phyloP scores from a whole-genome alignment of 2,329 filamentous ascomycete genomes.

The Spiromastix sp. region DNA sequence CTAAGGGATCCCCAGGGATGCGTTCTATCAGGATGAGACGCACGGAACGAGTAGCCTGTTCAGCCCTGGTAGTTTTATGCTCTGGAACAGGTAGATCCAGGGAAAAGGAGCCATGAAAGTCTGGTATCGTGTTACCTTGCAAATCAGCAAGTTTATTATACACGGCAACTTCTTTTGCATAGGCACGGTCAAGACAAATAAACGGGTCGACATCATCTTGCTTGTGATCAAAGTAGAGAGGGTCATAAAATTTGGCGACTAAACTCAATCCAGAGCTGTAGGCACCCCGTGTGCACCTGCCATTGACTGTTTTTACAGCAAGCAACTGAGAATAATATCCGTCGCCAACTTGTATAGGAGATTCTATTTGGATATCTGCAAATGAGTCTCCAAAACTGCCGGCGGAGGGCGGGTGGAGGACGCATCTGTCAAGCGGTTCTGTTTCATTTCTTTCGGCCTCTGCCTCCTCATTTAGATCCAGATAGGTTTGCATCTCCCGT shows the following conservation, averaged over 20 bases:
- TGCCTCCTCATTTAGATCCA: neutral
- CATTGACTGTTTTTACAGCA: conserved; percentile 5
- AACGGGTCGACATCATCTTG: conserved; percentile 4
- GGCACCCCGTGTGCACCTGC: neutral
- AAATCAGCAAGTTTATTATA: conserved; percentile 4
- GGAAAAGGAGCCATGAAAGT: conserved; percentile 4
- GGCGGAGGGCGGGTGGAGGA: conserved; percentile 4
- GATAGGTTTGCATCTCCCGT: neutral
- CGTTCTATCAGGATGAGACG: conserved; percentile 1
- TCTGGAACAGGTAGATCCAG: conserved; percentile 3
- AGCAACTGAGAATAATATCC: conserved; percentile 2
- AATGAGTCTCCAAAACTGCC: neutral
- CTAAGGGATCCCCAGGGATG: conserved; percentile 2
- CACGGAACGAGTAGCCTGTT: neutral
- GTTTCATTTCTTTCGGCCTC: neutral
- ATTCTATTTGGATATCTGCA: conserved; percentile 2
- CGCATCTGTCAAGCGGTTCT: conserved; percentile 1
- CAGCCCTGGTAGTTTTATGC: too few species aligned
- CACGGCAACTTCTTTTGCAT: conserved; percentile 4
- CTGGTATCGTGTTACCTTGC: conserved; percentile 3
- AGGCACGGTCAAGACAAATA: neutral
- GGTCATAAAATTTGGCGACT: conserved; percentile 7
- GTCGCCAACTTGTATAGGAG: neutral
- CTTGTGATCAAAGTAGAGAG: conserved; percentile 6
- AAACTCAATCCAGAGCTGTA: too few species aligned